Conservation (phyloP, 352 stramenopile species). For the Globisporangium cylindrosporum region DNA sequence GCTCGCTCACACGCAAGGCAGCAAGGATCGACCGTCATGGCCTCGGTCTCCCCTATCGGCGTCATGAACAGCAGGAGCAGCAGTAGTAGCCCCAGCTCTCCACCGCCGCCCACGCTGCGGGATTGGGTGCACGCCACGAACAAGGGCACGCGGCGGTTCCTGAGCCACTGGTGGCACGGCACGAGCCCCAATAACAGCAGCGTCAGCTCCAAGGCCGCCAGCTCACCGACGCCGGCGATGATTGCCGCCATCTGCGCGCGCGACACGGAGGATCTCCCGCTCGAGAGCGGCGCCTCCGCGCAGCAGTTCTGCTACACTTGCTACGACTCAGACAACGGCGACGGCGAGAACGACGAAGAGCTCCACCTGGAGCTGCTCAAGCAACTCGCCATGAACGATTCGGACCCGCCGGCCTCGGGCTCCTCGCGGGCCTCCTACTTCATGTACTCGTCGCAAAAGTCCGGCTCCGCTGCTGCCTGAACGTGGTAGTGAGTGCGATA, state of each 20-base stretch:
- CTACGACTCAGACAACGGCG: conserved; percentile 13
- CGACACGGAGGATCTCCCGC: conserved; percentile 6
- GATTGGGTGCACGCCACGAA: conserved; percentile 16
- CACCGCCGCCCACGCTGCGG: neutral
- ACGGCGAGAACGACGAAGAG: neutral
- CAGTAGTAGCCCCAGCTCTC: neutral
- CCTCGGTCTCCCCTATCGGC: neutral
- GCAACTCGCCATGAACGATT: neutral
- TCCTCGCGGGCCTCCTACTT: conserved; percentile 1
- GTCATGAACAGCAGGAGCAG: neutral
- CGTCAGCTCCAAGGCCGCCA: neutral
- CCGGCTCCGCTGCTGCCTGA: conserved; percentile 10
- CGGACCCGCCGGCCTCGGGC: neutral
- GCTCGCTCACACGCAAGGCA: no score
- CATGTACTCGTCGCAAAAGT: conserved; percentile 15
- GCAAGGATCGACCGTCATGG: neutral
- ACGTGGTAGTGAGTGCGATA: neutral
- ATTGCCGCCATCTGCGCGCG: conserved; percentile 7
- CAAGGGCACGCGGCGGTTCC: conserved; percentile 7
- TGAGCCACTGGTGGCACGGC: neutral
- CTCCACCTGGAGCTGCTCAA: conserved; percentile 9
- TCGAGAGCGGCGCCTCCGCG: neutral
- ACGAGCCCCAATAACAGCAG: neutral
- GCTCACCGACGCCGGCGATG: neutral
- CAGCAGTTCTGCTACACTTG: conserved; percentile 13